Evolutionary conservation across 1,139 yeast genomes (phyloP).

Genomic region (Debaryomyces sp.): DNA sequence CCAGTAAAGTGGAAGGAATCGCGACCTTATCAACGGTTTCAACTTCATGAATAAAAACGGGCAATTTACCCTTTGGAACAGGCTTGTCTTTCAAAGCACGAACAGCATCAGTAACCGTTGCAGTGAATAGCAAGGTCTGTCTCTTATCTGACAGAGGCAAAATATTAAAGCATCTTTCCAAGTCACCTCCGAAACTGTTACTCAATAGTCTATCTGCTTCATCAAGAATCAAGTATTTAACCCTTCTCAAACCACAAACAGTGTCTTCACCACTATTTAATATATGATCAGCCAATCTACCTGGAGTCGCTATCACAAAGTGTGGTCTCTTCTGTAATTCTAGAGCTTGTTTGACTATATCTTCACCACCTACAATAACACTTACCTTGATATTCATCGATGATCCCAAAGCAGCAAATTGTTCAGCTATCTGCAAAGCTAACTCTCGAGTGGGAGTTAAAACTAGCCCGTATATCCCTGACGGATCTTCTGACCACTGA

Average conservation of each 20-base stretch:
- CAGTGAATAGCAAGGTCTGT: slow-evolving; percentile 90
- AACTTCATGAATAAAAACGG: slow-evolving; percentile 81
- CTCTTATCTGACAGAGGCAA: slow-evolving; percentile 73
- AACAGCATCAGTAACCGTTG: slow-evolving; percentile 94
- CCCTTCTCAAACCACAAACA: slow-evolving; percentile 72
- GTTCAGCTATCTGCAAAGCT: slow-evolving; percentile 96
- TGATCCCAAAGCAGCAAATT: slow-evolving; percentile 90
- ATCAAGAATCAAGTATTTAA: slow-evolving; percentile 83
- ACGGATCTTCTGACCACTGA: slow-evolving; percentile 93
- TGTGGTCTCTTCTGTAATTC: slow-evolving; percentile 85
- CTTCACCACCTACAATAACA: slow-evolving; percentile 94
- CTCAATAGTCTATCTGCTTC: slow-evolving; percentile 94
- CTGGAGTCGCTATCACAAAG: slow-evolving; percentile 96
- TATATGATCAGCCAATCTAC: slow-evolving; percentile 92
- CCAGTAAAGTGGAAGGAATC: slow-evolving; percentile 71
- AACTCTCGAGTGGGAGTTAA: slow-evolving; percentile 95
- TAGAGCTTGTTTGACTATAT: slow-evolving; percentile 83
- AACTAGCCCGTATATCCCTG: slow-evolving; percentile 86
- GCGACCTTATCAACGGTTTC: slow-evolving; percentile 72
- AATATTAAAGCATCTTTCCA: slow-evolving; percentile 68
- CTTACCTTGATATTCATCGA: slow-evolving; percentile 79
- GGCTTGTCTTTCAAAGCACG: slow-evolving; percentile 75
- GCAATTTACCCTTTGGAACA: slow-evolving; percentile 58
- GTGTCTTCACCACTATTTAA: slow-evolving; percentile 89
- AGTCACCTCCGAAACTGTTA: slow-evolving; percentile 79